These are phyloP conservation scores for Fusarium sp. DNA, from an alignment of 2,329 filamentous ascomycete genomes.

Conservation along the genomic window DNA sequence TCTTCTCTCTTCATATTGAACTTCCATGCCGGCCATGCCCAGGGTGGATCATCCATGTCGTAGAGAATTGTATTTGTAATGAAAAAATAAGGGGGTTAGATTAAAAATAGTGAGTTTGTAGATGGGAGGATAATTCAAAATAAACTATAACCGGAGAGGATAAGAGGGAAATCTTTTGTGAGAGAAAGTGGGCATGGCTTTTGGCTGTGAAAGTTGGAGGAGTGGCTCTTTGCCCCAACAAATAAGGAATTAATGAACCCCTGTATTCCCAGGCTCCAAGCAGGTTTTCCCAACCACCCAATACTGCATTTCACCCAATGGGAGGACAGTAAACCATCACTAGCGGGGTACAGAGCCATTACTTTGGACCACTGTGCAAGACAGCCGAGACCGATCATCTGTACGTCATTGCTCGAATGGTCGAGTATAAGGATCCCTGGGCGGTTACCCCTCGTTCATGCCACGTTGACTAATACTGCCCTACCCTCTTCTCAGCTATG, in stretches of 20 bases:
- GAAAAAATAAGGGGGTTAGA: too few species aligned
- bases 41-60: conserved; percentile 63
- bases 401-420: too few species aligned
- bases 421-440: too few species aligned
- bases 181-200: background rate
- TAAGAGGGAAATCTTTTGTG: conserved; percentile 4
- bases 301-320: conserved; percentile 5
- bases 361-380: background rate
- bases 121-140: too few species aligned
- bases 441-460: too few species aligned
- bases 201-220: conserved; percentile 4
- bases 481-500: too few species aligned
- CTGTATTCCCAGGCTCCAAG: conserved; percentile 1
- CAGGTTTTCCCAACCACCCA: conserved; percentile 5
- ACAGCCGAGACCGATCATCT: conserved; percentile 1
- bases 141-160: background rate
- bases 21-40: conserved; percentile 53
- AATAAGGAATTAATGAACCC: background rate
- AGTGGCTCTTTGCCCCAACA: conserved; percentile 5
- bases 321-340: background rate
- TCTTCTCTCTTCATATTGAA: conserved; percentile 68
- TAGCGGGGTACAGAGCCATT: conserved; percentile 7
- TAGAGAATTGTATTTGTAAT: background rate
- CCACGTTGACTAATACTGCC: too few species aligned
- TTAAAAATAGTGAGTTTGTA: too few species aligned